Conservation (phyloP, 495 filamentous ascomycete genomes). For the Aspergillus avenaceus region DNA sequence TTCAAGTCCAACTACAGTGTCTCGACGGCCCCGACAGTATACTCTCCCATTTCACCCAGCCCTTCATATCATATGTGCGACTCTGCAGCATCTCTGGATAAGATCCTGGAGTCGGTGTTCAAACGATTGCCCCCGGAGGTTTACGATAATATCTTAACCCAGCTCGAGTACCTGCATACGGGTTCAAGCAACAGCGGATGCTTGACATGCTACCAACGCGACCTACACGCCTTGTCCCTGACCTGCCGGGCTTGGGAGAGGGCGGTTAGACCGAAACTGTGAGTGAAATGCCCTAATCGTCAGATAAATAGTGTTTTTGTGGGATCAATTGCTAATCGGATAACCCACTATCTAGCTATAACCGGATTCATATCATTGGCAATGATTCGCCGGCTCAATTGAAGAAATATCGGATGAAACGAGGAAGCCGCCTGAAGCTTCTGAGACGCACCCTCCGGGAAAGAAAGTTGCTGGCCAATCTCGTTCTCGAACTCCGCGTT, state of each 20-base stretch:
- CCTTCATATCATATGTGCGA: slow-evolving; percentile 35
- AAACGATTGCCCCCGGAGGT: slow-evolving; percentile 52
- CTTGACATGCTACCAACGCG: slow-evolving; percentile 73
- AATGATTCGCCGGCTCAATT: slow-evolving; percentile 59
- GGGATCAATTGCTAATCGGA: slow-evolving; percentile 8
- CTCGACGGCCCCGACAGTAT: slow-evolving; percentile 37
- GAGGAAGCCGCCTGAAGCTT: slow-evolving; percentile 66
- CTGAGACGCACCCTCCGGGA: slow-evolving; percentile 72
- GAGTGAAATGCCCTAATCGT: slow-evolving; percentile 23
- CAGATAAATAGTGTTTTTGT: too few species aligned
- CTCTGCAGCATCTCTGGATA: slow-evolving; percentile 32
- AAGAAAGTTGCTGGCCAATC: slow-evolving; percentile 63
- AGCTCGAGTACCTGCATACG: slow-evolving; percentile 47
- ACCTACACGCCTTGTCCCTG: slow-evolving; percentile 63
- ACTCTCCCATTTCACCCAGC: slow-evolving; percentile 34
- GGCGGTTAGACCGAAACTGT: slow-evolving; percentile 62
- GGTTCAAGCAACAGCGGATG: slow-evolving; percentile 47
- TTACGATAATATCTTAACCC: slow-evolving; percentile 52
- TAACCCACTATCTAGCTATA: slow-evolving; percentile 48
- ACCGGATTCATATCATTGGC: slow-evolving; percentile 63
- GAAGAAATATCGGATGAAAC: slow-evolving; percentile 63
- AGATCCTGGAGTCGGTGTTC: slow-evolving; percentile 36
- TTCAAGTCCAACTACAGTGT: slow-evolving; percentile 38
- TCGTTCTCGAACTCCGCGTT: slow-evolving; percentile 72
- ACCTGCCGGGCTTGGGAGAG: slow-evolving; percentile 65